Conservation (phyloP, 1,284 basidiomycete genomes). For the Puccinia novopanici region DNA sequence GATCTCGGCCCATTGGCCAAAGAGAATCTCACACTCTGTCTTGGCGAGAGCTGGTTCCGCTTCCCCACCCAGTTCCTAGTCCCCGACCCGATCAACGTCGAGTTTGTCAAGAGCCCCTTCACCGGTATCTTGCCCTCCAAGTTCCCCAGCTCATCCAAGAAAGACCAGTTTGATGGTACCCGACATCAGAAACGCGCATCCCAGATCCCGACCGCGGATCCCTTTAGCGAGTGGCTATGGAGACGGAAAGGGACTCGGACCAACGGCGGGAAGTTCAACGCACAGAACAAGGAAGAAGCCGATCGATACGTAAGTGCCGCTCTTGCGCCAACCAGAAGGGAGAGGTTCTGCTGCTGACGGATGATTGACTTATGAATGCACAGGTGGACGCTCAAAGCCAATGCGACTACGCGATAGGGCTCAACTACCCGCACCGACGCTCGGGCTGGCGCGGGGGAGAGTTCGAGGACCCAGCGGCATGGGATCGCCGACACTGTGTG, state of each 20-base stretch:
- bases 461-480: neutral
- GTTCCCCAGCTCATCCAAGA: slow-evolving; percentile 63
- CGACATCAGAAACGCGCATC: slow-evolving; percentile 51
- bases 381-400: slow-evolving; percentile 69
- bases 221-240: slow-evolving; percentile 64
- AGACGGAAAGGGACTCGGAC: slow-evolving; percentile 69
- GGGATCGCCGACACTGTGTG: slow-evolving; percentile 17
- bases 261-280: slow-evolving; percentile 75
- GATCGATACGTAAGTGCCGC: slow-evolving; percentile 80
- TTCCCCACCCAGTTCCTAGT: slow-evolving; percentile 89
- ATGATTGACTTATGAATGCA: neutral
- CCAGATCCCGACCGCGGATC: neutral
- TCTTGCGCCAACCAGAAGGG: slow-evolving; percentile 12
- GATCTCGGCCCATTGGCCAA: slow-evolving; percentile 31
- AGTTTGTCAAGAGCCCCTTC: slow-evolving; percentile 87
- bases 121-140: slow-evolving; percentile 83
- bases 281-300: slow-evolving; percentile 76
- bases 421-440: slow-evolving; percentile 74
- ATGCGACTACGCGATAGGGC: slow-evolving; percentile 84
- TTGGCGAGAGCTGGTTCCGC: slow-evolving; percentile 93
- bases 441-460: neutral
- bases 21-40: slow-evolving; percentile 71
- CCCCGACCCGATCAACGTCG: slow-evolving; percentile 76
- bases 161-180: slow-evolving; percentile 53
- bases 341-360: neutral